These are phyloP conservation scores for Fagopyrum tataricum DNA, from an alignment of 148 eudicot genomes.

Conservation along the genomic window DNA sequence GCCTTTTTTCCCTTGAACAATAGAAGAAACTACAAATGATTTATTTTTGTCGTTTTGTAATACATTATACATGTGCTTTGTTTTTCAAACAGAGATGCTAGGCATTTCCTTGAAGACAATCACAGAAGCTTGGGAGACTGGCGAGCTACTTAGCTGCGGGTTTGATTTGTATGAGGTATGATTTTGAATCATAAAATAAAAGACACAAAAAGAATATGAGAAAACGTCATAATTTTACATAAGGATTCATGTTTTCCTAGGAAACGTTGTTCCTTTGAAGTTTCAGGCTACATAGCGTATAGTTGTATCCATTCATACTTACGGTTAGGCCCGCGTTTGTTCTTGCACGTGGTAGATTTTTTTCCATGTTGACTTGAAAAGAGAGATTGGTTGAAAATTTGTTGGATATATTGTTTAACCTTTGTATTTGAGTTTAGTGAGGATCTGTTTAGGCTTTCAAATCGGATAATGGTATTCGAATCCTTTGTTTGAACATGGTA, in stretches of 20 bases:
- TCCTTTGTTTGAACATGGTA: too few species aligned
- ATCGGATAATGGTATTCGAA: too few species aligned
- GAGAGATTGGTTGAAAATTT: too few species aligned
- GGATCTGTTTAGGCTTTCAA: too few species aligned
- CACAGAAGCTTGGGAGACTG: conserved; percentile 82
- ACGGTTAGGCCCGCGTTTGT: background rate
- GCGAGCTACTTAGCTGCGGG: conserved; percentile 74
- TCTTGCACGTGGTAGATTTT: conserved; percentile 83
- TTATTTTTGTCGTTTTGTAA: background rate
- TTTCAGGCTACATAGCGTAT: background rate
- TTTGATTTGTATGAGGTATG: conserved; percentile 70
- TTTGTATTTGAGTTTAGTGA: too few species aligned
- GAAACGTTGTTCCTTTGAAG: too few species aligned
- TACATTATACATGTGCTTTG: conserved; percentile 8
- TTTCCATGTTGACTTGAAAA: too few species aligned
- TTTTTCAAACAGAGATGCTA: conserved; percentile 49
- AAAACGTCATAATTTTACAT: too few species aligned
- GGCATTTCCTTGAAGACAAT: conserved; percentile 89
- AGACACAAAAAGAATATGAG: too few species aligned
- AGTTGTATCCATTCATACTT: background rate
- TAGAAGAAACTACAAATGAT: background rate
- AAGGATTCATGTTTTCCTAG: too few species aligned
- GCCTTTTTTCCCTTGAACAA: background rate
- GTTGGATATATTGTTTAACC: too few species aligned
- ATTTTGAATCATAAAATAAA: background rate